phyloP scores from a whole-genome alignment of 768 basidiomycete genomes.

The Tylopilus vinaceipallidus region DNA sequence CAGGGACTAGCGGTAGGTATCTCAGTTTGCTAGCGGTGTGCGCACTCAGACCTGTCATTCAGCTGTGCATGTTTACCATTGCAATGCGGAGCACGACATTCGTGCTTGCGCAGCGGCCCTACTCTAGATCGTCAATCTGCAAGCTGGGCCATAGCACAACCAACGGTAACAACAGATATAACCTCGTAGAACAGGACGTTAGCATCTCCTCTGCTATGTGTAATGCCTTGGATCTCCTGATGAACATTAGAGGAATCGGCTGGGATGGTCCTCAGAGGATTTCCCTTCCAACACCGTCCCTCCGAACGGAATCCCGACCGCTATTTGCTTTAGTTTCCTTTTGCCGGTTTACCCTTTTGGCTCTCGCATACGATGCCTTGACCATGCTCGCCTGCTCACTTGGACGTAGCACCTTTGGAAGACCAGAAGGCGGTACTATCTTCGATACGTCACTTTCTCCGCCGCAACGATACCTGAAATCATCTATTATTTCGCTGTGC shows the following conservation, averaged over 20 bases:
- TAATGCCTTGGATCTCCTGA: constrained; percentile 28
- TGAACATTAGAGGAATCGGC: constrained; percentile 28
- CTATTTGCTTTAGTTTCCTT: constrained; percentile 19
- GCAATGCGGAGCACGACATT: constrained; percentile 26
- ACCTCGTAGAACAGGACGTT: background rate
- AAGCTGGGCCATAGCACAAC: background rate
- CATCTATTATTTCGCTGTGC: constrained; percentile 42
- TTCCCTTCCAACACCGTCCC: constrained; percentile 13
- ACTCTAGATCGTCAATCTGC: constrained; percentile 11
- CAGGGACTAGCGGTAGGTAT: constrained; percentile 22
- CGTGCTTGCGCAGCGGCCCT: constrained; percentile 15
- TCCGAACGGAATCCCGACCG: constrained; percentile 18
- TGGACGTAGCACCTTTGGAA: constrained; percentile 39
- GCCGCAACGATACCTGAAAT: constrained; percentile 39
- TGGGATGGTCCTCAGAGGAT: constrained; percentile 20
- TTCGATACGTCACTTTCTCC: constrained; percentile 34
- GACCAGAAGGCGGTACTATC: constrained; percentile 35
- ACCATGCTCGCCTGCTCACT: constrained; percentile 19
- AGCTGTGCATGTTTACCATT: constrained; percentile 26
- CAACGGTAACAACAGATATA: constrained; percentile 1
- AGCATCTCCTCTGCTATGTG: constrained; percentile 18
- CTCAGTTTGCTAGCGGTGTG: too few species aligned
- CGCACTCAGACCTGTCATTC: background rate
- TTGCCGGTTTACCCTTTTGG: constrained; percentile 4
- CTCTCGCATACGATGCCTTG: constrained; percentile 5